Evolutionary conservation across 148 eudicot genomes (phyloP), one percentile per base, ranked within the genome.

Genomic region (Gaultheria prostrata): DNA sequence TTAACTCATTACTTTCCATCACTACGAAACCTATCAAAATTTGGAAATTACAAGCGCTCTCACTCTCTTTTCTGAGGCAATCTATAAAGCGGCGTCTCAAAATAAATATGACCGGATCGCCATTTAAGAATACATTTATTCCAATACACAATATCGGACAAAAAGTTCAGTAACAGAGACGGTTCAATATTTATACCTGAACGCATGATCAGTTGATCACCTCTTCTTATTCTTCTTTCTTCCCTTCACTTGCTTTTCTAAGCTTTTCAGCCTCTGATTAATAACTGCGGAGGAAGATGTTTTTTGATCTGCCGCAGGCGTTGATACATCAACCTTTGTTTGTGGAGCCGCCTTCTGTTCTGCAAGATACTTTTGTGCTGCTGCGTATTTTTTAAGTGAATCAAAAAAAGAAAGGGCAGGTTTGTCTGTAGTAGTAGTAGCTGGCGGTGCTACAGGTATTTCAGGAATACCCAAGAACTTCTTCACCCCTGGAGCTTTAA

Each of bases 241-340:
- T 70, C 90, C 93, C 79, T 93, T 96, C 77, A 93, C 94, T 84
- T 96, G 87, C 85, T 87, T 89, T 84, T 94, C 99, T 75, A 94
- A 86, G 81, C 83, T 92, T 86, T 59, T 90, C 53, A 96, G 82
- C 87, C 97, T 91, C 78, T 90, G 94, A 80, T 88, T 92, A 14
- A 91, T 85, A 82, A 84, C 90, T 1, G 94, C 84, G 32, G 97
- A 87, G 21, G 93, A 78, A 9, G 98, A 70, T 48, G 86, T 35
- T 83, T 82, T 88, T 49, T 84, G 86, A 53, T 74, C 87, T 26
- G 79, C 28, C 26, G 83, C 15, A 53, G 90, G 83, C 70, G 89
- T 91, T 39, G 90, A 57, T 85, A 81, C 82, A 77, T 85, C 87
- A 11, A 86, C 18, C 35, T 86, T 45, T 45, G 86, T 49, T 54